Conservation (phyloP, 768 basidiomycete species). For the Dacryopinax primogenitus region DNA sequence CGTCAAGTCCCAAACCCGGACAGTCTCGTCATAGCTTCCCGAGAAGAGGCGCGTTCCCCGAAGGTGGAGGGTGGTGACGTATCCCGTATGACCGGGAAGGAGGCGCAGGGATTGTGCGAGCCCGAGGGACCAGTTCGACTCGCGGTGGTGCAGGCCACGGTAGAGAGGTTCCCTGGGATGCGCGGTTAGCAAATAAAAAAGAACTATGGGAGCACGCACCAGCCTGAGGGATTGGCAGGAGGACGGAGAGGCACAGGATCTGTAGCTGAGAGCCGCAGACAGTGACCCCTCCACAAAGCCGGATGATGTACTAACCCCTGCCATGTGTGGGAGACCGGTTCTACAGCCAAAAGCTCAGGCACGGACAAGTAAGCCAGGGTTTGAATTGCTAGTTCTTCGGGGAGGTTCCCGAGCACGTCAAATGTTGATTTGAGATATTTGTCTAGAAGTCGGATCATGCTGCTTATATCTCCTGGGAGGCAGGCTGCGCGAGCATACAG, state of each 20-base stretch:
- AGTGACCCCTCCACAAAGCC: slow-evolving; percentile 64
- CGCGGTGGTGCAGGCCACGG: slow-evolving; percentile 68
- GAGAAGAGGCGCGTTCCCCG: slow-evolving; percentile 67
- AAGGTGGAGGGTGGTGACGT: slow-evolving; percentile 69
- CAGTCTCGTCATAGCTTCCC: slow-evolving; percentile 84
- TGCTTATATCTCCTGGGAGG: slow-evolving; percentile 70
- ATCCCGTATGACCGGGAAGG: slow-evolving; percentile 72
- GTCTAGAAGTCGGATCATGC: slow-evolving; percentile 72
- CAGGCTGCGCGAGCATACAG: slow-evolving; percentile 36
- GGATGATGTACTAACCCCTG: slow-evolving; percentile 44
- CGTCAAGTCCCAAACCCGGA: slow-evolving; percentile 80
- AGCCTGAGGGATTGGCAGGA: slow-evolving; percentile 54
- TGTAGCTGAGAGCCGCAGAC: slow-evolving; percentile 53
- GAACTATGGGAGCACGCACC: slow-evolving; percentile 35
- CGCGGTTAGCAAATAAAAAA: neutral
- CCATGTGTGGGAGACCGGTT: slow-evolving; percentile 39
- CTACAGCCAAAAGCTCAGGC: slow-evolving; percentile 46
- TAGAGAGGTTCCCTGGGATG: slow-evolving; percentile 50
- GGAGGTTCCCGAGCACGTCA: slow-evolving; percentile 63
- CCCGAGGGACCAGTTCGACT: slow-evolving; percentile 66
- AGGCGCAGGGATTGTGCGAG: slow-evolving; percentile 66
- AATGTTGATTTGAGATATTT: slow-evolving; percentile 73
- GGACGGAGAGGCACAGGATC: slow-evolving; percentile 56
- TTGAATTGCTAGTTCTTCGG: slow-evolving; percentile 49
- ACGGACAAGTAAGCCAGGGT: slow-evolving; percentile 50